These are phyloP conservation scores for Umbellularia californica DNA, from an alignment of 164 flowering plant genomes.

Conservation along the genomic window DNA sequence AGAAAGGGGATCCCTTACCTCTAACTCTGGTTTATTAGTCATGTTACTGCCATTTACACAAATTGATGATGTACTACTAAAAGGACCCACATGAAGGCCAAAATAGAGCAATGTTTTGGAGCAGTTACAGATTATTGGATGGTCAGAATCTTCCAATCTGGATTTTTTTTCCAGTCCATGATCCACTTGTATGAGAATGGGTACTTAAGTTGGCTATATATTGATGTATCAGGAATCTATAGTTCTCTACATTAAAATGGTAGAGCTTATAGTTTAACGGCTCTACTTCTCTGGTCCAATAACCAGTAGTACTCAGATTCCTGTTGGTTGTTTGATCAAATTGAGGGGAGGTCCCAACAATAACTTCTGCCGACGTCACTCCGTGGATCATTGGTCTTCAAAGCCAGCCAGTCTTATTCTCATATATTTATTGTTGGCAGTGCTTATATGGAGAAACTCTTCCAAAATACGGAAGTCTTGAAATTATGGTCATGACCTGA, in stretches of 20 bases:
- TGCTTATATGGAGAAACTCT: not conserved
- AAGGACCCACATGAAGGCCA: too few relatives aligned
- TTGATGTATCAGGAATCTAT: not conserved
- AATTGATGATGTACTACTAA: too few relatives aligned
- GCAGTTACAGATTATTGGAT: not conserved
- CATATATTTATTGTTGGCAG: not conserved
- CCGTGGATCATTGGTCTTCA: not conserved
- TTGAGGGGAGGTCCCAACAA: not conserved
- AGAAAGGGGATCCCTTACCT: not conserved
- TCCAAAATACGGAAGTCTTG: not conserved
- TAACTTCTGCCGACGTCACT: not conserved
- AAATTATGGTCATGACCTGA: too few relatives aligned
- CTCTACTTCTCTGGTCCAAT: not conserved
- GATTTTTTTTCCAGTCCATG: not conserved
- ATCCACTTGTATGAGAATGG: not conserved
- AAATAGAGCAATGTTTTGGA: too few relatives aligned
- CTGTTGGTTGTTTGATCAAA: not conserved
- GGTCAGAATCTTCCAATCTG: not conserved
- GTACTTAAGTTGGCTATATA: not conserved
- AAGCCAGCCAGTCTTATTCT: not conserved
- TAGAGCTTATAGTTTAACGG: not conserved
- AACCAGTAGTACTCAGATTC: not conserved
- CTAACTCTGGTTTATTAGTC: not conserved
- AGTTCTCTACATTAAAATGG: not conserved
- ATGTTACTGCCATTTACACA: too few relatives aligned